Evolutionary conservation across 1,284 basidiomycete genomes (phyloP), one percentile per base, ranked within the genome.

Genomic region (Violaceomyces palustris): DNA sequence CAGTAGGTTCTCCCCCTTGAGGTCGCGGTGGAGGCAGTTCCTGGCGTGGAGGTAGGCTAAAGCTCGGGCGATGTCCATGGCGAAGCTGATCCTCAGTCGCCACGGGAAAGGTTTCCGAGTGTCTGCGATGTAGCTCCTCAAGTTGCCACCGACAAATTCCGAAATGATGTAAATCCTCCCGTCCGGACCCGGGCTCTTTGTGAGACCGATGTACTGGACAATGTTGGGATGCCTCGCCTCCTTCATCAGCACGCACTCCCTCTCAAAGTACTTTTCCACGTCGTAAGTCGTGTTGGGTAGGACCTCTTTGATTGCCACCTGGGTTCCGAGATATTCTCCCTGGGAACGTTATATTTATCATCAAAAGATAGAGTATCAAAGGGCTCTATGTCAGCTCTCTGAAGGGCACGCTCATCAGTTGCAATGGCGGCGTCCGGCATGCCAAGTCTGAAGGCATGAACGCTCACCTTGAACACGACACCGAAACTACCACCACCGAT

Each of bases 171-270:
- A 69, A 45, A 69, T 67, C 45, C 88, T 82, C 42, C 83, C 82
- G 66, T 91, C 87, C 0, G 83, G 83, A 0, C 81, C 79, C 11
- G 91, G 88, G 3, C 87, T 88, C 35, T 85, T 84, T 39, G 86
- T 90, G 43, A 98, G 82, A 12, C 93, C 93, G 36, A 97, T 84
- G 76, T 92, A 96, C 39, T 91, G 82, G 28, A 92, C 88, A 59
- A 93, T 90, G 71, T 94, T 93, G 12, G 89, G 89, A 75, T 93
- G 88, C 37, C 91, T 79, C 19, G 83, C 82, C 74, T 88, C 86
- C 79, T 89, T 89, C 88, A 96, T 92, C 32, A 97, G 81, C 23
- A 88, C 82, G 86, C 91, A 94, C 79, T 98, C 93, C 26, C 93
- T 82, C 69, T 93, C 89, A 75, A 97, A 94, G 77, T 97, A 97